Evolutionary conservation across 2,329 filamentous ascomycete genomes (phyloP).

Genomic region (Penicillium sp.): DNA sequence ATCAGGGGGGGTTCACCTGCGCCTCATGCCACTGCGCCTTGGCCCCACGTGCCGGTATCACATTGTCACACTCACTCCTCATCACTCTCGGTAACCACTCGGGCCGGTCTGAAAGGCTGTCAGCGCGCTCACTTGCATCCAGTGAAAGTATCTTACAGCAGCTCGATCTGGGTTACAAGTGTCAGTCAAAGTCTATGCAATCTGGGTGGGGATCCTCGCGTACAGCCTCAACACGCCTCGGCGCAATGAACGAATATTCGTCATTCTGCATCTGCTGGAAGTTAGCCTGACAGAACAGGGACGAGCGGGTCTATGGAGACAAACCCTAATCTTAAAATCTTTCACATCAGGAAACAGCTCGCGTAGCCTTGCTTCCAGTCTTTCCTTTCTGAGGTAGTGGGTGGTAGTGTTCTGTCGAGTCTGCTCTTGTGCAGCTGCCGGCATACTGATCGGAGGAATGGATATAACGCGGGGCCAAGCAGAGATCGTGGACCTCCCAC

Average conservation of each 20-base stretch:
- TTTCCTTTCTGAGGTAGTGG: constrained; percentile 8
- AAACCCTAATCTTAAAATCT: constrained; percentile 21
- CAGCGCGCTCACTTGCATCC: background rate
- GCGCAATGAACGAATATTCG: constrained; percentile 20
- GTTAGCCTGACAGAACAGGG: background rate
- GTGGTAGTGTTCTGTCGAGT: background rate
- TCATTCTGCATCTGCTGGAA: constrained; percentile 14
- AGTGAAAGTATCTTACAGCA: background rate
- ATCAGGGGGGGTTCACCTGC: background rate
- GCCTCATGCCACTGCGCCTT: constrained; percentile 1
- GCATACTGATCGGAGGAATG: constrained; percentile 1
- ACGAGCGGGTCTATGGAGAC: background rate
- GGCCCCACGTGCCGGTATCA: background rate
- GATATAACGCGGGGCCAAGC: background rate
- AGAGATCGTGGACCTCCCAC: background rate
- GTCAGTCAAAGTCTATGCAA: background rate
- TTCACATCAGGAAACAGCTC: constrained; percentile 19
- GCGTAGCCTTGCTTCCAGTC: constrained; percentile 20
- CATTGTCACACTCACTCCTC: background rate
- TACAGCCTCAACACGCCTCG: constrained; percentile 19
- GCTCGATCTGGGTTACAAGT: constrained; percentile 5
- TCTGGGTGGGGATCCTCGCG: background rate
- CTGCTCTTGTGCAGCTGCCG: background rate
- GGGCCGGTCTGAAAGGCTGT: background rate
- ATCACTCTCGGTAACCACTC: background rate